Evolutionary conservation across 352 stramenopile genomes (phyloP).

Genomic region (Globisporangium emineosum): DNA sequence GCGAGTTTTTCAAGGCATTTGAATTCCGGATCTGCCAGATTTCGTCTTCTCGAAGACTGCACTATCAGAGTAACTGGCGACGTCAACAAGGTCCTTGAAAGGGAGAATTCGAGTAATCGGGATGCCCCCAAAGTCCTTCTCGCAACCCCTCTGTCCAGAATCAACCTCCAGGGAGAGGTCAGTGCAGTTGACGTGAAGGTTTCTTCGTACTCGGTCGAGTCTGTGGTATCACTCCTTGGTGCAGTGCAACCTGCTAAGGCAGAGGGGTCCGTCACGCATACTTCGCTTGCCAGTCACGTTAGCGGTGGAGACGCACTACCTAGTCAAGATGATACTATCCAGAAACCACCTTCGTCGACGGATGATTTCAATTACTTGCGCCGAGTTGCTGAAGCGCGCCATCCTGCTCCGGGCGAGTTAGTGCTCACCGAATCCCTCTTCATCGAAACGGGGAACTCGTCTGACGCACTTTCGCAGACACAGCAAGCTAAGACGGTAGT

Average conservation of each 20-base stretch:
- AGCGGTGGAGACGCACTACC: background rate
- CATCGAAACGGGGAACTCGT: conserved; percentile 52
- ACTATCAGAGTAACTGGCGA: conserved; percentile 50
- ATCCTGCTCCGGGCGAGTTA: conserved; percentile 56
- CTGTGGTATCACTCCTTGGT: conserved; percentile 28
- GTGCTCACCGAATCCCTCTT: conserved; percentile 60
- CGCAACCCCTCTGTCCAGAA: conserved; percentile 26
- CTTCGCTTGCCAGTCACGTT: background rate
- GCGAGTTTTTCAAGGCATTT: conserved; percentile 40
- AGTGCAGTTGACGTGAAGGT: conserved; percentile 44
- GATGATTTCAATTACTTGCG: conserved; percentile 64
- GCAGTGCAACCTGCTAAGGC: background rate
- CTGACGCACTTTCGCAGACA: conserved; percentile 1
- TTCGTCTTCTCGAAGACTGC: conserved; percentile 54
- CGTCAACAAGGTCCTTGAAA: conserved; percentile 38
- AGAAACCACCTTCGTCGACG: conserved; percentile 13
- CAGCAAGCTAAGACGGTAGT: conserved; percentile 8
- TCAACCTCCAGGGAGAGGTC: conserved; percentile 40
- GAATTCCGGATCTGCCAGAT: conserved; percentile 34
- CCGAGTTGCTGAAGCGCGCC: conserved; percentile 45
- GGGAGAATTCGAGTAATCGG: background rate
- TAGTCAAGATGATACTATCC: background rate
- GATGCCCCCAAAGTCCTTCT: conserved; percentile 13
- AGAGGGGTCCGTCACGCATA: background rate
- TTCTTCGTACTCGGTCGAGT: conserved; percentile 40